These are phyloP conservation scores for Aspergillus transmontanensis DNA, from an alignment of 2,329 filamentous ascomycete genomes.

Conservation along the genomic window DNA sequence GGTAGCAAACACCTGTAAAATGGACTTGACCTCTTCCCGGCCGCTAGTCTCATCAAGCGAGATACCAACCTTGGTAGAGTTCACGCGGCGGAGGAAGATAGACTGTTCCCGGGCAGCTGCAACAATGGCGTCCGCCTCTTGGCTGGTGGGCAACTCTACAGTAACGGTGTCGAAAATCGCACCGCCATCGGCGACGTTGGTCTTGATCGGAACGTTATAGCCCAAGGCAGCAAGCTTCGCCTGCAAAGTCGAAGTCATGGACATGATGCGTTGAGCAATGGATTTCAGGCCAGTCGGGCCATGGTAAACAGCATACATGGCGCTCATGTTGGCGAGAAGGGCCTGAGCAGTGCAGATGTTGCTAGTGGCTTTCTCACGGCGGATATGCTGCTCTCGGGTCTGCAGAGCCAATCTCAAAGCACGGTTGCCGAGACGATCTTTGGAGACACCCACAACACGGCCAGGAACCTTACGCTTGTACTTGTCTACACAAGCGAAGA, in stretches of 20 bases:
- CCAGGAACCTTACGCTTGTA: conserved; percentile 95
- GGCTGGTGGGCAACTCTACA: conserved; percentile 58
- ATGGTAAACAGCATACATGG: conserved; percentile 93
- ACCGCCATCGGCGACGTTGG: conserved; percentile 57
- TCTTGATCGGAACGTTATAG: conserved; percentile 62
- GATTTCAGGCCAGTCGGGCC: conserved; percentile 79
- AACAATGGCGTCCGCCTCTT: conserved; percentile 56
- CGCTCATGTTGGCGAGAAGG: conserved; percentile 90
- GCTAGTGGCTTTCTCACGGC: conserved; percentile 93
- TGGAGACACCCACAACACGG: conserved; percentile 85
- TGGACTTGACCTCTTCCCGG: conserved; percentile 57
- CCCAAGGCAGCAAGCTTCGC: conserved; percentile 64
- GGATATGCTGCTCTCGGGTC: conserved; percentile 93
- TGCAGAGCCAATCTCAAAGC: conserved; percentile 85
- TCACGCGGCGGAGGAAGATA: conserved; percentile 67
- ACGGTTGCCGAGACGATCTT: conserved; percentile 79
- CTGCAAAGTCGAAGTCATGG: conserved; percentile 70
- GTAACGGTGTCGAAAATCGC: conserved; percentile 80
- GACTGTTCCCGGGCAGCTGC: conserved; percentile 53
- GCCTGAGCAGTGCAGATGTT: conserved; percentile 97
- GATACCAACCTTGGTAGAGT: conserved; percentile 65
- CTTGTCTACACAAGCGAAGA: conserved; percentile 89
- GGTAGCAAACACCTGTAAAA: conserved; percentile 59
- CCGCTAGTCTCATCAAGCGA: conserved; percentile 77
- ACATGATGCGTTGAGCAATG: conserved; percentile 78